Evolutionary conservation across 306 rosid genomes (phyloP).

Genomic region (Lathyrus tuberosus): DNA sequence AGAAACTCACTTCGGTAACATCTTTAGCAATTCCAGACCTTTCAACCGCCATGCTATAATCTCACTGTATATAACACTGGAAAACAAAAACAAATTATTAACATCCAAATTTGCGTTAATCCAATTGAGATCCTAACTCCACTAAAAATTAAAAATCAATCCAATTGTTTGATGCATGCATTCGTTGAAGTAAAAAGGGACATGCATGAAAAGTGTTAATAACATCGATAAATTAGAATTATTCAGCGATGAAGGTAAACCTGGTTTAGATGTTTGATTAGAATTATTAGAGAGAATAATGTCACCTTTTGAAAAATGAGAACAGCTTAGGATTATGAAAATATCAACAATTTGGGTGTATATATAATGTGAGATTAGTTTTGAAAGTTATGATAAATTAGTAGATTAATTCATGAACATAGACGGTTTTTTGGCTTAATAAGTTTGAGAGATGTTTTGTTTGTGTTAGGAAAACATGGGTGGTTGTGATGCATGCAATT

Average conservation of each 20-base stretch:
- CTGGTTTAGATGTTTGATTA: background rate
- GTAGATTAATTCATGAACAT: slow-evolving; percentile 21
- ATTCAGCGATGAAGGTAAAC: too few relatives aligned
- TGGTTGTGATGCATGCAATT: slow-evolving; percentile 25
- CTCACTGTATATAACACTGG: slow-evolving; percentile 38
- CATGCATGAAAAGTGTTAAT: too few relatives aligned
- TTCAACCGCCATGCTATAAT: slow-evolving; percentile 59
- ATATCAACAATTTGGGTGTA: background rate
- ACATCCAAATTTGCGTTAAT: slow-evolving; percentile 7
- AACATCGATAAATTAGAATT: too few relatives aligned
- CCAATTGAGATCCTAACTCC: slow-evolving; percentile 21
- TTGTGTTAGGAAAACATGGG: background rate
- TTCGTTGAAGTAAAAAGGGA: background rate
- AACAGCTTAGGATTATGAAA: background rate
- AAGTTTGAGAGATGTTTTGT: background rate
- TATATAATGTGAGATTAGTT: slow-evolving; percentile 1
- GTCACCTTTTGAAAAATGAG: slow-evolving; percentile 38
- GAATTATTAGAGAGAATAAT: slow-evolving; percentile 6
- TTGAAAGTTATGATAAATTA: background rate
- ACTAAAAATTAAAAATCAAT: background rate
- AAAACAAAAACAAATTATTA: slow-evolving; percentile 10
- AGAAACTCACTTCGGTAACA: slow-evolving; percentile 66
- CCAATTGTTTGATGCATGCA: background rate
- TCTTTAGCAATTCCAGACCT: slow-evolving; percentile 65
- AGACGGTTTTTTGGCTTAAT: slow-evolving; percentile 13